These are phyloP conservation scores for Globisporangium echinulatum DNA, from an alignment of 352 stramenopile species.

Conservation along the genomic window DNA sequence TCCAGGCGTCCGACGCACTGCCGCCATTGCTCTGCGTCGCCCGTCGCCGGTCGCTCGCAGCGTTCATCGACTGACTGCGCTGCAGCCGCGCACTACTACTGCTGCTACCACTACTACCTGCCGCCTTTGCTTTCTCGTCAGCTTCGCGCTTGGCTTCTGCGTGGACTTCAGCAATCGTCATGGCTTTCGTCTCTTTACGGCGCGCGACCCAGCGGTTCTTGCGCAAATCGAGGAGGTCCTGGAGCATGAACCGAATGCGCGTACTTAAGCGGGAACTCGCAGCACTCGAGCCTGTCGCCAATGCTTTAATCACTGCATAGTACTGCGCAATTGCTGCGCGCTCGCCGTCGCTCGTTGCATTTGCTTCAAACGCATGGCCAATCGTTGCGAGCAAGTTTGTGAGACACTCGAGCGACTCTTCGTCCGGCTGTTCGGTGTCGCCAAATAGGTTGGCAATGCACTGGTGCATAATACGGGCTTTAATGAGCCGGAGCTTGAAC, in stretches of 20 bases:
- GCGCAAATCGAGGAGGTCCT: conserved; percentile 74
- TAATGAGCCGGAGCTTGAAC: conserved; percentile 94
- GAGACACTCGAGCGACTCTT: conserved; percentile 95
- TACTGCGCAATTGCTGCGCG: conserved; percentile 59
- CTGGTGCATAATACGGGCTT: conserved; percentile 92
- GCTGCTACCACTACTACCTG: conserved; percentile 12
- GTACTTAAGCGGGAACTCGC: conserved; percentile 58
- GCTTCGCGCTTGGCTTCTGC: conserved; percentile 65
- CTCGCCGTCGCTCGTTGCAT: conserved; percentile 43
- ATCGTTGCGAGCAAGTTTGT: conserved; percentile 92
- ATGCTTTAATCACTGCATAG: conserved; percentile 58
- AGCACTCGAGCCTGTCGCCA: conserved; percentile 11
- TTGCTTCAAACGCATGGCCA: conserved; percentile 82
- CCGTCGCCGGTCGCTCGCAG: conserved; percentile 36
- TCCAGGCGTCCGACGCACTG: conserved; percentile 53
- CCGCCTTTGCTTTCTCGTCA: conserved; percentile 55
- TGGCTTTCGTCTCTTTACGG: conserved; percentile 78
- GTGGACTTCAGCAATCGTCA: conserved; percentile 79
- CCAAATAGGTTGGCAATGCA: conserved; percentile 81
- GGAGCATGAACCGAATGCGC: conserved; percentile 80
- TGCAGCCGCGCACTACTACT: conserved; percentile 34
- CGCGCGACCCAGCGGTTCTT: conserved; percentile 68
- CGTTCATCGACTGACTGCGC: conserved; percentile 61
- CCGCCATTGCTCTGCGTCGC: conserved; percentile 18
- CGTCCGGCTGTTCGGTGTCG: conserved; percentile 78